Evolutionary conservation across 73 alveolate species (phyloP).

Genomic region (Tetrahymena borealis): DNA sequence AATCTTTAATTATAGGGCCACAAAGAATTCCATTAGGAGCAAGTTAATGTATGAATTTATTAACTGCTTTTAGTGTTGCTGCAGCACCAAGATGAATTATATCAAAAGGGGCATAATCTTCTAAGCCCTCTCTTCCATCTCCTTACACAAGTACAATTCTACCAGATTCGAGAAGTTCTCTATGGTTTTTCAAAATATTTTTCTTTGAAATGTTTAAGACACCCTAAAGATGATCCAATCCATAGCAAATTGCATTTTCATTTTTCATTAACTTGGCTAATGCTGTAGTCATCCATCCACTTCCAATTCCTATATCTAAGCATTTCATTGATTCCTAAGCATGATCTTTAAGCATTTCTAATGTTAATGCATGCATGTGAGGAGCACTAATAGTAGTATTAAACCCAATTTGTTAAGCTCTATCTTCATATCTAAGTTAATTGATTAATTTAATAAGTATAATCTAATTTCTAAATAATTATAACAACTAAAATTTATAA

Average conservation of each 20-base stretch:
- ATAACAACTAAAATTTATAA: too few relatives aligned
- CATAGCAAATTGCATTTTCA: conserved; percentile 56
- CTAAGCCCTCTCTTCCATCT: conserved; percentile 85
- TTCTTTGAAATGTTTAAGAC: conserved; percentile 32
- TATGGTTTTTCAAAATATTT: conserved; percentile 28
- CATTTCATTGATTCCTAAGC: conserved; percentile 49
- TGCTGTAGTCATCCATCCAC: conserved; percentile 76
- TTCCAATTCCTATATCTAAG: conserved; percentile 84
- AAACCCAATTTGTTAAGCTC: conserved; percentile 61
- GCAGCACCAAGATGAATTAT: conserved; percentile 93
- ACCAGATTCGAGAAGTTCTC: not conserved
- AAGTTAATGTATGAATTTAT: not conserved
- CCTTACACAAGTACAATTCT: conserved; percentile 49
- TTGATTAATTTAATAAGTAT: not conserved
- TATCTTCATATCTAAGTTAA: conserved; percentile 48
- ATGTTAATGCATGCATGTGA: conserved; percentile 88
- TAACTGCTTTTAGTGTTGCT: conserved; percentile 17
- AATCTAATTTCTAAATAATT: not conserved
- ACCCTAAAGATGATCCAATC: conserved; percentile 77
- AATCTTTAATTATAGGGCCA: not conserved
- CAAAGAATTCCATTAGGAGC: not conserved
- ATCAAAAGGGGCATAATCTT: conserved; percentile 74
- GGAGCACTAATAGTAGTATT: conserved; percentile 91
- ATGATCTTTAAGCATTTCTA: conserved; percentile 61
- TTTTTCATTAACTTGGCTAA: conserved; percentile 38